Percentiles rank a stretch among this genome's conserved stretches.
These are phyloP conservation scores for Cutaneotrichosporon cutaneum DNA, from an alignment of 1,284 basidiomycete species.

Conservation along the genomic window DNA sequence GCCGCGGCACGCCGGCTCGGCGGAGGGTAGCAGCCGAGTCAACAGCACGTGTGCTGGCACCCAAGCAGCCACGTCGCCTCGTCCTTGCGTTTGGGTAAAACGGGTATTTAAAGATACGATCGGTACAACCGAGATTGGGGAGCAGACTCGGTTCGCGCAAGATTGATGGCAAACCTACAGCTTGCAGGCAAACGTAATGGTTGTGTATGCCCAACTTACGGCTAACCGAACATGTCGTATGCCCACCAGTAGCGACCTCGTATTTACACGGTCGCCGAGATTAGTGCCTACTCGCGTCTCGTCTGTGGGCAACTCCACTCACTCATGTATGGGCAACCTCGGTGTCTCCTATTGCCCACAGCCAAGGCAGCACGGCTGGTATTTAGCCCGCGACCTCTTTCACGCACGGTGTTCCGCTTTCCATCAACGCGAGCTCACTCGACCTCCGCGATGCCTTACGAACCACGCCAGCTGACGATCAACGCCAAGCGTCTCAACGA, in stretches of 20 bases:
- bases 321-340: background rate
- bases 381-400: background rate
- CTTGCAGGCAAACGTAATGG: too few species aligned
- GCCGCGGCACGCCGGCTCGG: background rate
- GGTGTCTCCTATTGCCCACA: background rate
- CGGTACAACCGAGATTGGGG: background rate
- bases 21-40: background rate
- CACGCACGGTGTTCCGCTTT: too few species aligned
- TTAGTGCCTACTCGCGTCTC: background rate
- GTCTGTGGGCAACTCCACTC: background rate
- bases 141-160: too few species aligned
- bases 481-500: constrained; percentile 35
- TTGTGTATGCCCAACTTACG: too few species aligned
- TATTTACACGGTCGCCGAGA: background rate
- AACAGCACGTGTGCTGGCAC: too few species aligned
- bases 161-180: too few species aligned
- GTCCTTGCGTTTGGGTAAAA: background rate
- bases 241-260: background rate
- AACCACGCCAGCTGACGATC: constrained; percentile 22
- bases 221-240: too few species aligned
- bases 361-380: background rate
- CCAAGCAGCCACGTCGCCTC: too few species aligned
- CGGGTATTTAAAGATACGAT: background rate
- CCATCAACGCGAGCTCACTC: background rate
- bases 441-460: constrained; percentile 6